Evolutionary conservation across 768 basidiomycete genomes (phyloP).

Genomic region (Trametes cinnabarina): DNA sequence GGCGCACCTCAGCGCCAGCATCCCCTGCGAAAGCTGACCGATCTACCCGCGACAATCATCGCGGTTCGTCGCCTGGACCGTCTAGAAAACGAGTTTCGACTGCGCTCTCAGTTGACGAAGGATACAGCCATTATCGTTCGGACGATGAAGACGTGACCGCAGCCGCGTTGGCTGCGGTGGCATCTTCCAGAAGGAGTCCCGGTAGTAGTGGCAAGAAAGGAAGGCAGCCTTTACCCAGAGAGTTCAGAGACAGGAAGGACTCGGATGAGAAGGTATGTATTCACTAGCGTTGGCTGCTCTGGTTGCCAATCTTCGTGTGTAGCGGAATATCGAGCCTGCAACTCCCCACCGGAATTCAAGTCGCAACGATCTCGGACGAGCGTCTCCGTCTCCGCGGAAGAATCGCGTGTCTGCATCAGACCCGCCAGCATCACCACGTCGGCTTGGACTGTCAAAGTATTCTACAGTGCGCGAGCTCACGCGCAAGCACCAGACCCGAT

Average conservation of each 20-base stretch:
- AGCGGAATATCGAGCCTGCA: constrained; percentile 16
- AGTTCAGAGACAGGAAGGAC: constrained; percentile 42
- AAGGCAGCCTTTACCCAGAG: constrained; percentile 52
- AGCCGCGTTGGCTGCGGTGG: constrained; percentile 61
- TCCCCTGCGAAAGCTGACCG: constrained; percentile 38
- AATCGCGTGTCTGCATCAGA: constrained; percentile 9
- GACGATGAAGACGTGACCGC: constrained; percentile 45
- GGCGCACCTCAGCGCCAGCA: constrained; percentile 49
- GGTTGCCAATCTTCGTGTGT: not conserved
- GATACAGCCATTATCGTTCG: constrained; percentile 18
- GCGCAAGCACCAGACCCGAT: constrained; percentile 50
- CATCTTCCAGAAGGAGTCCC: constrained; percentile 54
- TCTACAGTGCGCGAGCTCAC: constrained; percentile 51
- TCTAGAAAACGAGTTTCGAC: constrained; percentile 44
- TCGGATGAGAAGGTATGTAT: constrained; percentile 43
- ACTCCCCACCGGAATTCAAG: constrained; percentile 25
- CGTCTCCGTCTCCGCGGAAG: constrained; percentile 25
- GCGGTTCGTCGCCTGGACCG: constrained; percentile 39
- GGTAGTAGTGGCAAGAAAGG: constrained; percentile 33
- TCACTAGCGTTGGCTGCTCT: too few relatives aligned
- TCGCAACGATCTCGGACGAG: constrained; percentile 12
- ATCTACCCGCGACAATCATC: constrained; percentile 18
- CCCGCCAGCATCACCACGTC: constrained; percentile 27
- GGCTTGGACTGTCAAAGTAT: constrained; percentile 34
- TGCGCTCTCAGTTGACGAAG: constrained; percentile 29